These are phyloP conservation scores for Onygenales sp. DNA, from an alignment of 2,329 filamentous ascomycete genomes.

Conservation along the genomic window DNA sequence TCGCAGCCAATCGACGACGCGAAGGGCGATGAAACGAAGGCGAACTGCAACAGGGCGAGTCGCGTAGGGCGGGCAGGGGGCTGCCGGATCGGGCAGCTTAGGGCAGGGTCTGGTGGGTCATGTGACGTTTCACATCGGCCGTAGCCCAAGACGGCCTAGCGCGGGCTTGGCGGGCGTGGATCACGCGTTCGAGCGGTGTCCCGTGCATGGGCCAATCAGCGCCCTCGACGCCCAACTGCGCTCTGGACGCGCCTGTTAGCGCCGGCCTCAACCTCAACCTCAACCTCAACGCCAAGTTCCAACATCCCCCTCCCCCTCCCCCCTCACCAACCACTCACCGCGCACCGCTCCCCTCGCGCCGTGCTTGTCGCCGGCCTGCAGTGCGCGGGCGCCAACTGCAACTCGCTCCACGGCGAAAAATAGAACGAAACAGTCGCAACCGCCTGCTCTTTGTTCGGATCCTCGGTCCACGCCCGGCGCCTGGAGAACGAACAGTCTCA, in stretches of 20 bases:
- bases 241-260: conserved; percentile 5
- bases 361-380: neutral
- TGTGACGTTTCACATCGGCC: neutral
- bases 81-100: too few relatives aligned
- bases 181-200: neutral
- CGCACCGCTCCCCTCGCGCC: neutral
- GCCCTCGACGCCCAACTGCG: conserved; percentile 2
- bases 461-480: too few relatives aligned
- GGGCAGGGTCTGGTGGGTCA: too few relatives aligned
- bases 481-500: too few relatives aligned
- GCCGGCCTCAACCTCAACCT: neutral
- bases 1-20: neutral
- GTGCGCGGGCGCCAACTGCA: conserved; percentile 5
- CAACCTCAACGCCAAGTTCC: neutral
- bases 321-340: neutral
- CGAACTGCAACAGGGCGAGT: neutral
- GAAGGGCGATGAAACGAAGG: neutral
- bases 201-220: conserved; percentile 6
- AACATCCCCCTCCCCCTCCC: conserved; percentile 3
- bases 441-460: conserved; percentile 3
- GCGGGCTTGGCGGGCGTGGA: neutral
- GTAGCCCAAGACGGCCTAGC: neutral
- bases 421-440: conserved; percentile 10
- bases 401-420: conserved; percentile 3
- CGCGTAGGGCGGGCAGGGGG: too few relatives aligned